These are phyloP conservation scores for Lophiostoma macrostomum DNA, from an alignment of 495 filamentous ascomycete species.

Conservation along the genomic window DNA sequence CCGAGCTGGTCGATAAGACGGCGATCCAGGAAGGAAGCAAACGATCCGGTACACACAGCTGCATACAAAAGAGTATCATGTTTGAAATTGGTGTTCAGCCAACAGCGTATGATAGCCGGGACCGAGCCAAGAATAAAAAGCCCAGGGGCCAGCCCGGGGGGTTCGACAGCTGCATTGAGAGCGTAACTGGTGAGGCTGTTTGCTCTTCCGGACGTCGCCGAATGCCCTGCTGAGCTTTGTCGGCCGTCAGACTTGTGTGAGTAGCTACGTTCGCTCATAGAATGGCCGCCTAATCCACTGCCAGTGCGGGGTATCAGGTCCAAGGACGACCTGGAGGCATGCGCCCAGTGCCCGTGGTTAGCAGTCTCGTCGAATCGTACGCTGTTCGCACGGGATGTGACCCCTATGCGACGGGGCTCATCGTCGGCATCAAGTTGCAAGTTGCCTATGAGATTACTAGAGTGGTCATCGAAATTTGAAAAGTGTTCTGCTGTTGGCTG, in stretches of 20 bases:
- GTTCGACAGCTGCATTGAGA: constrained; percentile 59
- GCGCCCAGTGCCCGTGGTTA: constrained; percentile 83
- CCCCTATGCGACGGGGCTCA: constrained; percentile 77
- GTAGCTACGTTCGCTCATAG: constrained; percentile 80
- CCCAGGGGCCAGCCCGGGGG: constrained; percentile 72
- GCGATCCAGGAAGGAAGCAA: constrained; percentile 72
- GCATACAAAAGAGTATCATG: constrained; percentile 86
- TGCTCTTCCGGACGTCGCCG: constrained; percentile 64
- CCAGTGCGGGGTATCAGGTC: constrained; percentile 77
- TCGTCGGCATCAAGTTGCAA: constrained; percentile 84
- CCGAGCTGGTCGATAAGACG: constrained; percentile 70
- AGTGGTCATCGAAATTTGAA: constrained; percentile 78
- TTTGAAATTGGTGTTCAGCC: constrained; percentile 82
- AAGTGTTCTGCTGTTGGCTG: constrained; percentile 74
- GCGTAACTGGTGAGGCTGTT: constrained; percentile 76
- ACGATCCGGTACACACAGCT: constrained; percentile 87
- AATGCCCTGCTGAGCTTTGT: constrained; percentile 83
- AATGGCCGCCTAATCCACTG: constrained; percentile 77
- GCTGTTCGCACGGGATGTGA: constrained; percentile 85
- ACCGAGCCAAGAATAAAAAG: constrained; percentile 80
- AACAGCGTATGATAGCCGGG: constrained; percentile 92
- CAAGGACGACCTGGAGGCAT: constrained; percentile 71
- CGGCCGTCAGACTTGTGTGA: constrained; percentile 97
- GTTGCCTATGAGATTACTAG: constrained; percentile 64
- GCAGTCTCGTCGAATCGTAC: constrained; percentile 99